phyloP scores from a whole-genome alignment of 1,284 basidiomycete species.

The Hypsizygus ulmarius region DNA sequence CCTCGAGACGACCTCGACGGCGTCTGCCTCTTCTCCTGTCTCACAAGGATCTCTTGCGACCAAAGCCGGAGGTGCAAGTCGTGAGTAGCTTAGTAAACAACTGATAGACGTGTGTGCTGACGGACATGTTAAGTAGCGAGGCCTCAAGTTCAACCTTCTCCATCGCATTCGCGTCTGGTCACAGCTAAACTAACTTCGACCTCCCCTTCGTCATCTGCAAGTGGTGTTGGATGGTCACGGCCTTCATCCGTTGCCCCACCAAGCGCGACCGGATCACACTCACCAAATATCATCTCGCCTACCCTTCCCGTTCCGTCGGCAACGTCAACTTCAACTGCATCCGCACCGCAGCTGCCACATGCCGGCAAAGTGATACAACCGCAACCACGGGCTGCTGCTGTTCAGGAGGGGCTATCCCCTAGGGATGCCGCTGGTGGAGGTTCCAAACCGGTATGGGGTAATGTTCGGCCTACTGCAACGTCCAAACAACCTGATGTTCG shows the following conservation, averaged over 20 bases:
- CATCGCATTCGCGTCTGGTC: slow-evolving; percentile 73
- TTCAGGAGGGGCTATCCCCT: slow-evolving; percentile 36
- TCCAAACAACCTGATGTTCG: slow-evolving; percentile 38
- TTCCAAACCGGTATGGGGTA: slow-evolving; percentile 63
- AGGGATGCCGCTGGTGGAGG: slow-evolving; percentile 36
- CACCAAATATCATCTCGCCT: slow-evolving; percentile 41
- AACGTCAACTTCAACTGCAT: slow-evolving; percentile 27
- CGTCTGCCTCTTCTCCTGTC: slow-evolving; percentile 42
- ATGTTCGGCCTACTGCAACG: slow-evolving; percentile 39
- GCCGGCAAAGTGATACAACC: slow-evolving; percentile 68
- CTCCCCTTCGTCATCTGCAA: slow-evolving; percentile 50
- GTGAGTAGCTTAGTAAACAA: slow-evolving; percentile 38
- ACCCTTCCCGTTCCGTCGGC: slow-evolving; percentile 43
- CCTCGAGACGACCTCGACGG: slow-evolving; percentile 75
- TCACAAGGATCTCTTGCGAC: slow-evolving; percentile 36
- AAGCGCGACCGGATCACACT: slow-evolving; percentile 40
- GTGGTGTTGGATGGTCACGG: slow-evolving; percentile 73
- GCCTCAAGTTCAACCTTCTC: slow-evolving; percentile 49
- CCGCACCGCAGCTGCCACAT: slow-evolving; percentile 51
- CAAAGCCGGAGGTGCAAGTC: slow-evolving; percentile 49
- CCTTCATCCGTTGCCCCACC: slow-evolving; percentile 69
- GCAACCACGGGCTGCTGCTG: slow-evolving; percentile 48
- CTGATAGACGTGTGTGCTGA: slow-evolving; percentile 4
- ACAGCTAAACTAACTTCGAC: slow-evolving; percentile 81
- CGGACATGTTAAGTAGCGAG: slow-evolving; percentile 43